Evolutionary conservation across 1,284 basidiomycete genomes (phyloP).

Genomic region (Schizophyllum commune): DNA sequence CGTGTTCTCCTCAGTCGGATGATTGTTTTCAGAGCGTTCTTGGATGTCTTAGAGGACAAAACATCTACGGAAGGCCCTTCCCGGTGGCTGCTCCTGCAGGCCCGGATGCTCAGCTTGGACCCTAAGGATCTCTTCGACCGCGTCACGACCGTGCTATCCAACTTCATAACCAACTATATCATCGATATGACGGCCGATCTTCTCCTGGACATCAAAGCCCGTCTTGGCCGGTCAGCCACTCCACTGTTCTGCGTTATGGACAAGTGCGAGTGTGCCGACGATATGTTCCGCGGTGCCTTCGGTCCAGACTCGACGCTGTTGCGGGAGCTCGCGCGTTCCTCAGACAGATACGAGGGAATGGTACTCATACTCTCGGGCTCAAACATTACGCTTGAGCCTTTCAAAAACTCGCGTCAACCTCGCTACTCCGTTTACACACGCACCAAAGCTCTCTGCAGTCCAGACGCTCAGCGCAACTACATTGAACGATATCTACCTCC

Average conservation of each 20-base stretch:
- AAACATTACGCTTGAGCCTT: not conserved
- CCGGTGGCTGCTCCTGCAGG: not conserved
- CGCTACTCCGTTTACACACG: not conserved
- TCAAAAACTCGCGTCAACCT: not conserved
- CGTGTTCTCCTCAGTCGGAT: not conserved
- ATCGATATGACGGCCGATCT: not conserved
- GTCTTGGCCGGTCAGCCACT: not conserved
- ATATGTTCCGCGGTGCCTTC: not conserved
- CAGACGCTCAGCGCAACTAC: not conserved
- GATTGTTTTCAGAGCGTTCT: not conserved
- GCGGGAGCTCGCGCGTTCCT: not conserved
- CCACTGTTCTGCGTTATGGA: not conserved
- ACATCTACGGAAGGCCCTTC: not conserved
- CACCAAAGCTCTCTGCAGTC: not conserved
- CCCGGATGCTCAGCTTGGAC: not conserved
- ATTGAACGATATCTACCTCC: not conserved
- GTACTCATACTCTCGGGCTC: not conserved
- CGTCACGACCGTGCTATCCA: not conserved
- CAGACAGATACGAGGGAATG: not conserved
- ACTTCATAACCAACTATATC: not conserved
- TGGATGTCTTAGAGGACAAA: not conserved
- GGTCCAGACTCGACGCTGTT: not conserved
- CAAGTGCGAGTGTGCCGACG: not conserved
- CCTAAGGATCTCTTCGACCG: not conserved
- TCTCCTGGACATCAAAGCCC: not conserved